phyloP scores from a whole-genome alignment of 805 yeast genomes.

The Ogataea neopini region DNA sequence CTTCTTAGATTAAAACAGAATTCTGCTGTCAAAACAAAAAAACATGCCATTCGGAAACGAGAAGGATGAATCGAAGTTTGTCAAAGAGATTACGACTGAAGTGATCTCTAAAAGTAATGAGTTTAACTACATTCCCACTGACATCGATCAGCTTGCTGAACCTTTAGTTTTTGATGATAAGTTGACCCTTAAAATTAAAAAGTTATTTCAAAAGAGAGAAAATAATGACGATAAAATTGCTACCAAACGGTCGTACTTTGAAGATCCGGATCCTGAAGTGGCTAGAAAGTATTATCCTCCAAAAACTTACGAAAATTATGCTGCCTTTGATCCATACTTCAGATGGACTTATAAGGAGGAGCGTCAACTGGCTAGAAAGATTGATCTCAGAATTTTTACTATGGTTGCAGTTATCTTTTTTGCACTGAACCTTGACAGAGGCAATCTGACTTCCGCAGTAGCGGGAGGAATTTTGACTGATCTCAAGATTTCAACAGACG shows the following conservation, averaged over 20 bases:
- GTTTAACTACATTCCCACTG: too few relatives aligned
- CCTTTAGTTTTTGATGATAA: slow-evolving; percentile 11
- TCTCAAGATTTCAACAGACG: slow-evolving; percentile 52
- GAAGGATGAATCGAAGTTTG: too few relatives aligned
- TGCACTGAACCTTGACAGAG: slow-evolving; percentile 59
- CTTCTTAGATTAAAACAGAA: too few relatives aligned
- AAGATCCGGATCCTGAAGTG: slow-evolving; percentile 18
- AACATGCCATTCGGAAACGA: too few relatives aligned
- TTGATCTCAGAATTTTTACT: slow-evolving; percentile 55
- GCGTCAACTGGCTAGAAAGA: slow-evolving; percentile 45
- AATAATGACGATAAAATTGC: slow-evolving; percentile 15
- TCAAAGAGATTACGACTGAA: too few relatives aligned
- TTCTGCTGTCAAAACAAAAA: too few relatives aligned
- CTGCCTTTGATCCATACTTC: slow-evolving; percentile 57
- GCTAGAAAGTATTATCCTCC: slow-evolving; percentile 16
- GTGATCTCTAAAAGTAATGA: too few relatives aligned
- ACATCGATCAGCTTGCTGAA: too few relatives aligned
- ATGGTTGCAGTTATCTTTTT: slow-evolving; percentile 62
- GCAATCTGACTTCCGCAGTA: slow-evolving; percentile 54
- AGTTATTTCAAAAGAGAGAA: slow-evolving; percentile 7
- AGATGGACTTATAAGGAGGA: slow-evolving; percentile 59
- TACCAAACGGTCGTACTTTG: slow-evolving; percentile 16
- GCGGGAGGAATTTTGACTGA: slow-evolving; percentile 58
- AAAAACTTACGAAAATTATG: slow-evolving; percentile 53
- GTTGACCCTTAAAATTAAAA: slow-evolving; percentile 8